phyloP scores from a whole-genome alignment of 2,329 filamentous ascomycete genomes.

The Clarireedia monteithiana region DNA sequence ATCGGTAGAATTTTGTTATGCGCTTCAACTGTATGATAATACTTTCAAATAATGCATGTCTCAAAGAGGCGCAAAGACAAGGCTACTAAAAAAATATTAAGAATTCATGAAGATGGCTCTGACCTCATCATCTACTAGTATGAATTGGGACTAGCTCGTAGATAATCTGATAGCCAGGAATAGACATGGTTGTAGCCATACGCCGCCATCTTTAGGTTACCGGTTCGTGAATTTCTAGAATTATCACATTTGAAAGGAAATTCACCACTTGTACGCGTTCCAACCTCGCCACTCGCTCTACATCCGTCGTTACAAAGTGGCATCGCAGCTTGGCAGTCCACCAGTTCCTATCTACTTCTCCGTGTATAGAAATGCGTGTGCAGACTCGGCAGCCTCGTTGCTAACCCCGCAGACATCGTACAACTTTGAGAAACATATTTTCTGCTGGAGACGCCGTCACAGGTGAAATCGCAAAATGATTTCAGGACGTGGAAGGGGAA shows the following conservation, averaged over 20 bases:
- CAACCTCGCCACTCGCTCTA: too few relatives aligned
- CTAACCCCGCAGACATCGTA: not conserved
- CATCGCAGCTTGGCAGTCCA: too few relatives aligned
- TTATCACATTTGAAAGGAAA: too few relatives aligned
- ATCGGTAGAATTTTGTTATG: not conserved
- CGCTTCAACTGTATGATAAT: not conserved
- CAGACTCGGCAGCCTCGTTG: not conserved
- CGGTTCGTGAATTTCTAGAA: too few relatives aligned
- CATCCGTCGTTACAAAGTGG: too few relatives aligned
- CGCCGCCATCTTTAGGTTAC: too few relatives aligned
- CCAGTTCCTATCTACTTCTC: too few relatives aligned
- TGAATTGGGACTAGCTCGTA: not conserved
- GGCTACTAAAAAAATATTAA: not conserved
- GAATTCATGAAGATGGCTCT: not conserved
- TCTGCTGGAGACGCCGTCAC: not conserved
- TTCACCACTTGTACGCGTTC: too few relatives aligned
- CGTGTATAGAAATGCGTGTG: not conserved
- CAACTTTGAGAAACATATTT: not conserved
- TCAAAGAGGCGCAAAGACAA: not conserved
- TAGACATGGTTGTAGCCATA: too few relatives aligned
- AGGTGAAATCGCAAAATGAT: conserved; percentile 34
- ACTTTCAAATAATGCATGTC: not conserved
- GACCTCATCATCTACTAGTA: not conserved
- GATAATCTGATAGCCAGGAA: too few relatives aligned
- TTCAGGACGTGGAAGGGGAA: conserved; percentile 44